Percentiles rank a stretch among this genome's conserved stretches.
Conservation (phyloP, 1,139 yeast genomes). For the Taphrina confusa region DNA sequence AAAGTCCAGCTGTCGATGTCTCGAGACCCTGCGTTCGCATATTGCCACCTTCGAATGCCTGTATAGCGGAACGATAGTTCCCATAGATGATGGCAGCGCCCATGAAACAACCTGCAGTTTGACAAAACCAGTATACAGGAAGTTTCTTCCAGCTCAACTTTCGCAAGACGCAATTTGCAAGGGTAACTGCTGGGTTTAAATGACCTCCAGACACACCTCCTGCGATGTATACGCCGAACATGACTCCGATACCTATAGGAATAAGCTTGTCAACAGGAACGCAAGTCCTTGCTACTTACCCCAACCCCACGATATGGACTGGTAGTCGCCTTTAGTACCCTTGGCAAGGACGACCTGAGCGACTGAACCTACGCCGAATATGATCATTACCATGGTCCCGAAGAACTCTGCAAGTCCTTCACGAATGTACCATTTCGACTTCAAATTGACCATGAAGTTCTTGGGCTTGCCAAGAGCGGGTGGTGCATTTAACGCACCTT, state of each 20-base stretch:
- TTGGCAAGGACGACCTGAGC: conserved; percentile 45
- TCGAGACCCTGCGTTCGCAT: conserved; percentile 42
- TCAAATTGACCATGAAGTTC: conserved; percentile 21
- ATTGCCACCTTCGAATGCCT: conserved; percentile 44
- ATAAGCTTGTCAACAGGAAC: too few relatives aligned
- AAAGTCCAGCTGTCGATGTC: conserved; percentile 49
- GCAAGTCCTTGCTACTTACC: too few relatives aligned
- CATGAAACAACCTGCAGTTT: conserved; percentile 44
- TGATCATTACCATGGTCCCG: conserved; percentile 37
- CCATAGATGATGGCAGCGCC: conserved; percentile 45
- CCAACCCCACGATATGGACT: conserved; percentile 53
- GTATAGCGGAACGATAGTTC: conserved; percentile 44
- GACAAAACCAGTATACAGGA: conserved; percentile 44
- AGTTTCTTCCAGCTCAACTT: conserved; percentile 45
- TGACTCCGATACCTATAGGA: conserved; percentile 26
- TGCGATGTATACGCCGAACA: conserved; percentile 39
- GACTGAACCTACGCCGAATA: conserved; percentile 34
- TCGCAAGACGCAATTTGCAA: conserved; percentile 44
- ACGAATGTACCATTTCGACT: conserved; percentile 41
- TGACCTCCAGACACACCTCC: conserved; percentile 48
- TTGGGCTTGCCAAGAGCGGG: neutral
- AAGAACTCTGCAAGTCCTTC: conserved; percentile 51
- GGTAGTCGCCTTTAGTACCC: conserved; percentile 50
- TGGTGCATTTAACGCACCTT: conserved; percentile 21
- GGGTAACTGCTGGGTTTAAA: conserved; percentile 46